Percentiles rank a stretch among this genome's conserved stretches.
Conservation (phyloP, 1,284 basidiomycete genomes). For the Erythrobasidium hasegawianum region DNA sequence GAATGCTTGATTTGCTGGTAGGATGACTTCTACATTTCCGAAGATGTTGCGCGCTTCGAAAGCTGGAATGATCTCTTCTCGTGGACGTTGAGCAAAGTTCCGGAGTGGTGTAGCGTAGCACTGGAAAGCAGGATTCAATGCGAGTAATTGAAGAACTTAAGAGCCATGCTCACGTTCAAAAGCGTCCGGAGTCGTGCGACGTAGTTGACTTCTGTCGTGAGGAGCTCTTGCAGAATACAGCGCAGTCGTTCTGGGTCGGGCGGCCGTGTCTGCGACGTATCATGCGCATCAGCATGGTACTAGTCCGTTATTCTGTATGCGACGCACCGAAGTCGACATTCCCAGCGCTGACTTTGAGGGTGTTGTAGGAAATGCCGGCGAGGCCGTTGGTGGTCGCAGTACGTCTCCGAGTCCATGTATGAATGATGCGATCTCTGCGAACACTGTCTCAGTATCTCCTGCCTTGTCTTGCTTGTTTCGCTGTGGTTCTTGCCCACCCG, state of each 20-base stretch:
- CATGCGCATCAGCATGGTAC: background rate
- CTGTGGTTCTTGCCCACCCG: no score
- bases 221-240: slow-evolving; percentile 55
- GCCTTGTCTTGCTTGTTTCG: no score
- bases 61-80: slow-evolving; percentile 75
- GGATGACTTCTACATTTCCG: slow-evolving; percentile 82
- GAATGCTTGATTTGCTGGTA: slow-evolving; percentile 83
- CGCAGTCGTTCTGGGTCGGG: slow-evolving; percentile 25
- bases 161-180: slow-evolving; percentile 53
- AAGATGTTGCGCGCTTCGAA: slow-evolving; percentile 92
- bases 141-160: background rate
- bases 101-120: slow-evolving; percentile 88
- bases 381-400: slow-evolving; percentile 20
- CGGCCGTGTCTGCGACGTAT: slow-evolving; percentile 9
- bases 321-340: slow-evolving; percentile 20
- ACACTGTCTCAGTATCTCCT: no score
- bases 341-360: slow-evolving; percentile 22
- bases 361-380: slow-evolving; percentile 31
- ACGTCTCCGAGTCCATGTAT: slow-evolving; percentile 14
- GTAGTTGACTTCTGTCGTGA: slow-evolving; percentile 71
- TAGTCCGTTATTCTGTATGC: background rate
- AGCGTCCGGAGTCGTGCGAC: slow-evolving; percentile 68
- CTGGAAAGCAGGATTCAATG: slow-evolving; percentile 37
- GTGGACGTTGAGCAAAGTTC: slow-evolving; percentile 74
- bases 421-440: slow-evolving; percentile 22